Conservation (phyloP, 345 rosid genomes). For the Corymbia maculata region DNA sequence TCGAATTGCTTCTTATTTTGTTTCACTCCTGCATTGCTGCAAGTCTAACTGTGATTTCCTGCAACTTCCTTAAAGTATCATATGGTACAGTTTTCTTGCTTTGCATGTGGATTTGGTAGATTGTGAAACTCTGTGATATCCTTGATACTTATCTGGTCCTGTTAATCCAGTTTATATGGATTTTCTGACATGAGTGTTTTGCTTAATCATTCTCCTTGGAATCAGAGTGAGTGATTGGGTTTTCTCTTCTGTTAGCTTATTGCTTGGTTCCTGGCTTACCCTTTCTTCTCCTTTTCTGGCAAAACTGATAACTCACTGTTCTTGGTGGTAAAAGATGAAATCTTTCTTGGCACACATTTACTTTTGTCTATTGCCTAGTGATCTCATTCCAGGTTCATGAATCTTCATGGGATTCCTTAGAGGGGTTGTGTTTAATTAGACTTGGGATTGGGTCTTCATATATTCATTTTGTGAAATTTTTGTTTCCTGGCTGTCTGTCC, state of each 20-base stretch:
- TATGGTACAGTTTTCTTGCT: background rate
- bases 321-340: background rate
- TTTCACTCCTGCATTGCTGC: background rate
- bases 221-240: background rate
- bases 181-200: background rate
- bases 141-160: background rate
- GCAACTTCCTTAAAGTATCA: background rate
- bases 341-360: background rate
- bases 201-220: background rate
- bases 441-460: background rate
- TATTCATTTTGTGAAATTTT: background rate
- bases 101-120: background rate
- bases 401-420: background rate
- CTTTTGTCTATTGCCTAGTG: background rate
- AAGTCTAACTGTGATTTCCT: background rate
- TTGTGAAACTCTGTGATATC: background rate
- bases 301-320: background rate
- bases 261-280: background rate
- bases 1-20: background rate
- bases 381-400: background rate
- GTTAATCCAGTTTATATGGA: background rate
- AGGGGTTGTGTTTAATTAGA: background rate
- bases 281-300: background rate
- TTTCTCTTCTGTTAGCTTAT: background rate
- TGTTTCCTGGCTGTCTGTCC: background rate